Evolutionary conservation across 495 filamentous ascomycete genomes (phyloP), one percentile per base, ranked within the genome.

Genomic region (Aspergillus ellipticus): DNA sequence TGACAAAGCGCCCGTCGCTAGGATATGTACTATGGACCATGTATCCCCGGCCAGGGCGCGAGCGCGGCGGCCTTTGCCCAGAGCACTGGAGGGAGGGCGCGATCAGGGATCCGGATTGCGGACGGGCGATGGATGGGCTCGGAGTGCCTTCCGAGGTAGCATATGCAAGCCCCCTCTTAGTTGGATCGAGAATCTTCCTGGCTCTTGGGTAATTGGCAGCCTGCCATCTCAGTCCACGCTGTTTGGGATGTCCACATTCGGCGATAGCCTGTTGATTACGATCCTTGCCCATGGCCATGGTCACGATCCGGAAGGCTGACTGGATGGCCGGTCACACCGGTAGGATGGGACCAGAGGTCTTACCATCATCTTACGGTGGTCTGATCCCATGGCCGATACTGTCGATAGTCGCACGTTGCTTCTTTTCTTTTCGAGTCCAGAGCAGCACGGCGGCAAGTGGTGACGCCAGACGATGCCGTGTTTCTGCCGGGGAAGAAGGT

Each of bases 121-220:
- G 33, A 37, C 33, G 33, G 33, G 13, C 35, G 35, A 39, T 49
- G 42, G 45, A 64, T 53, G 21, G 43, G 45, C 52, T 60, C 61
- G 61, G 57, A 58, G 57, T 41, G 46, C 43, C 46, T 58, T 52
- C 55, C 61, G 57, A 60, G 61, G 57, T 56, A 60, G 57, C 57
- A 57, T 63, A 60, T 64, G 57, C 55, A 63, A 56, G 54, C 51
- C 54, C 16, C 33, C 49, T 54, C 33, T 46, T 63, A 60, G 57
- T 48, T 58, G 52, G 61, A 64, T 60, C 55, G 57, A 52, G 21
- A 53, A 53, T 54, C 49, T 35, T 51, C 56, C 56, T 54, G 37
- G 48, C 48, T 16, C 15, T 13, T 16, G 21, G 17, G 42, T 21
- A 2, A n/a, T n/a, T 39, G 35, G 31, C 13, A 9, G 31, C 31